Evolutionary conservation across 1,284 basidiomycete genomes (phyloP).

Genomic region (Fomitopsis palustris): DNA sequence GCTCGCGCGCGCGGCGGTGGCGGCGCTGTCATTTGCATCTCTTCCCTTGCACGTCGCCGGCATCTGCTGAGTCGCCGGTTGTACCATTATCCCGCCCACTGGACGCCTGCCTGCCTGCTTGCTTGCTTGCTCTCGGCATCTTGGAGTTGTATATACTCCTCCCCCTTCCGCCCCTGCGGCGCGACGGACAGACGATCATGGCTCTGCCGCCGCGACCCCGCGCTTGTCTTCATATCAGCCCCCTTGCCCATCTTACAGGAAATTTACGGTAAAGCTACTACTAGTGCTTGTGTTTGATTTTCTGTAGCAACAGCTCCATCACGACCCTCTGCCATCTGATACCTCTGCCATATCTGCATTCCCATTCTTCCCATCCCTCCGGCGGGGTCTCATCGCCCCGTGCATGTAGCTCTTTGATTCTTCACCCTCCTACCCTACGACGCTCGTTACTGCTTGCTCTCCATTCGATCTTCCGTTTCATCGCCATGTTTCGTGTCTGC

Average conservation of each 20-base stretch:
- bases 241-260: not conserved
- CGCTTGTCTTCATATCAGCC: not conserved
- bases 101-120: too few species aligned
- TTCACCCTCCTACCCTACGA: not conserved
- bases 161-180: not conserved
- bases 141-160: not conserved
- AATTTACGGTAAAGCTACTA: not conserved
- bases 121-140: not conserved
- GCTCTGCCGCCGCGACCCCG: not conserved
- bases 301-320: not conserved
- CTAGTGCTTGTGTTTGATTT: not conserved
- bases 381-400: not conserved
- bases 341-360: not conserved
- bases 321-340: not conserved
- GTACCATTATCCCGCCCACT: not conserved
- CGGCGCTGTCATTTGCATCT: not conserved
- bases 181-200: not conserved
- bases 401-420: slow-evolving; percentile 3
- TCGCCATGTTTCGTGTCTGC: not conserved
- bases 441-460: not conserved
- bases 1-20: not conserved
- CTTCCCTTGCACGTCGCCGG: not conserved
- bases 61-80: not conserved
- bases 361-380: not conserved
- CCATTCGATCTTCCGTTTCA: not conserved